A percentile compares a stretch with the other conserved stretches of the same genome.
These are phyloP conservation scores for Suhomyces vadensis DNA, from an alignment of 805 yeast species.

Conservation along the genomic window DNA sequence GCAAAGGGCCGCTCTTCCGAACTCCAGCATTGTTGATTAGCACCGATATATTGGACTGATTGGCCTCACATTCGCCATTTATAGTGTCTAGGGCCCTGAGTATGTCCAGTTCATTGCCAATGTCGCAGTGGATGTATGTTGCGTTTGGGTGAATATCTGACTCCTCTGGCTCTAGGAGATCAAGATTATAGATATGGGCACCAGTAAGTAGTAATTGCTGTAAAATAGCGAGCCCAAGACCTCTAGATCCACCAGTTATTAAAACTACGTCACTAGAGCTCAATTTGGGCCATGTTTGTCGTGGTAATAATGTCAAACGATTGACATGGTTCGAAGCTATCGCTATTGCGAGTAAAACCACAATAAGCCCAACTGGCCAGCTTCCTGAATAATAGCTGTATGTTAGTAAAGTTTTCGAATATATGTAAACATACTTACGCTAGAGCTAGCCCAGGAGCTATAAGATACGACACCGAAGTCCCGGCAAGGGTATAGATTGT, in stretches of 20 bases:
- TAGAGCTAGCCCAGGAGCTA: background rate
- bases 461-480: background rate
- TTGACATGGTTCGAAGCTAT: background rate
- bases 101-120: conserved; percentile 19
- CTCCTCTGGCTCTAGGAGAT: conserved; percentile 21
- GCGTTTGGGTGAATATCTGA: conserved; percentile 16
- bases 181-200: conserved; percentile 31
- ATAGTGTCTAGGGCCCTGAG: conserved; percentile 15
- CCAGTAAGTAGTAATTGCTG: conserved; percentile 19
- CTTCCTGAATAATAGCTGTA: background rate
- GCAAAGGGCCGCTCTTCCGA: conserved; percentile 35
- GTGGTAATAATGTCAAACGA: background rate
- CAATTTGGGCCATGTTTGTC: conserved; percentile 2
- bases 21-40: conserved; percentile 53
- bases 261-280: conserved; percentile 23
- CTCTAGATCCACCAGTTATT: conserved; percentile 53
- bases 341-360: background rate
- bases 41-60: conserved; percentile 24
- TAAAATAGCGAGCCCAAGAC: conserved; percentile 49
- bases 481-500: background rate
- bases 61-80: conserved; percentile 6
- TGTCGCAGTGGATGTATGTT: conserved; percentile 25
- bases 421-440: background rate
- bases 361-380: background rate
- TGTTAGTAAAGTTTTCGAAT: background rate